Percentiles rank a stretch among this genome's conserved stretches.
Evolutionary conservation across 208 protist genomes (phyloP).

Genomic region (Herpetomonas tarakana): DNA sequence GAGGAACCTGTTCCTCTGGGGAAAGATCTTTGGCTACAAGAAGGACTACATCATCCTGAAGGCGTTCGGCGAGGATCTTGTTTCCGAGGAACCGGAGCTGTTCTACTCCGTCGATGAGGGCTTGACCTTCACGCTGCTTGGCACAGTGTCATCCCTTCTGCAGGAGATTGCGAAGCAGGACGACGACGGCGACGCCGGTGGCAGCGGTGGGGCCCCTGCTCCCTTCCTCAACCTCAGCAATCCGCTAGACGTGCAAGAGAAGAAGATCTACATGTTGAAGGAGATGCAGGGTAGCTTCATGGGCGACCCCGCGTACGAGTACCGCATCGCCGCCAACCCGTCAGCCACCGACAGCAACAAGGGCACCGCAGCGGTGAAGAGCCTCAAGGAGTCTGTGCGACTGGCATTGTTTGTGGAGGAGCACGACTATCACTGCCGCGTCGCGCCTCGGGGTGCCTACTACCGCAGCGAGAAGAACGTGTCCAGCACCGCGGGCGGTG

Average conservation of each 20-base stretch:
- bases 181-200: constrained; percentile 1
- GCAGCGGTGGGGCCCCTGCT: constrained; percentile 10
- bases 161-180: constrained; percentile 11
- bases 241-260: constrained; percentile 36
- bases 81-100: constrained; percentile 60
- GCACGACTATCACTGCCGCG: constrained; percentile 78
- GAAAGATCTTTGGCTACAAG: constrained; percentile 82
- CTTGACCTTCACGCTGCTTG: constrained; percentile 75
- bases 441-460: constrained; percentile 81
- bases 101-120: constrained; percentile 84
- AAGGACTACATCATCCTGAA: constrained; percentile 84
- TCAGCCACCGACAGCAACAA: neutral
- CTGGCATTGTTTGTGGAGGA: constrained; percentile 81
- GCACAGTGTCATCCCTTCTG: constrained; percentile 64
- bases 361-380: constrained; percentile 6
- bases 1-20: constrained; percentile 67
- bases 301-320: constrained; percentile 86
- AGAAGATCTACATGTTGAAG: constrained; percentile 63
- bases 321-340: constrained; percentile 47
- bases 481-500: neutral
- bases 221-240: constrained; percentile 15
- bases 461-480: constrained; percentile 33
- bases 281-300: constrained; percentile 76
- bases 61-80: constrained; percentile 68
- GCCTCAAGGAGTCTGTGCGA: constrained; percentile 74